Evolutionary conservation across 805 yeast genomes (phyloP).

Genomic region (Hanseniaspora nectarophila): DNA sequence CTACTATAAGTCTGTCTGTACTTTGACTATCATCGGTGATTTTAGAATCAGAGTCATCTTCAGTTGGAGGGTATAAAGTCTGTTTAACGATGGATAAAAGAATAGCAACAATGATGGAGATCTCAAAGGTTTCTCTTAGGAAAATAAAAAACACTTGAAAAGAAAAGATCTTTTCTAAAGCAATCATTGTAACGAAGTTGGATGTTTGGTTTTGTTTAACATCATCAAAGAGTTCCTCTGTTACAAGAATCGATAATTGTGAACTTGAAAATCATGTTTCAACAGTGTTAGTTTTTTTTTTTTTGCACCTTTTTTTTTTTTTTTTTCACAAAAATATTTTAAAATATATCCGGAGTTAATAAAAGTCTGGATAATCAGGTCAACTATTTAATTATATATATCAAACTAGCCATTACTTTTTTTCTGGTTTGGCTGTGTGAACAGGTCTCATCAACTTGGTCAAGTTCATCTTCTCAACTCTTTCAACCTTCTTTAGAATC

Average conservation of each 20-base stretch:
- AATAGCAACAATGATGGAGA: constrained; percentile 65
- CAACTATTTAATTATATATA: too few relatives aligned
- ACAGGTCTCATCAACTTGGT: constrained; percentile 2
- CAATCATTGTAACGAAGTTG: neutral
- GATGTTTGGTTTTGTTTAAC: neutral
- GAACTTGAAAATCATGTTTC: too few relatives aligned
- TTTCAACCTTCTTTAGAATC: constrained; percentile 47
- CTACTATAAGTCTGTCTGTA: neutral
- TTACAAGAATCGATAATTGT: too few relatives aligned
- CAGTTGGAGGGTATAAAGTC: constrained; percentile 32
- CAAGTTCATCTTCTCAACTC: constrained; percentile 56
- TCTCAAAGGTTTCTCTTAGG: constrained; percentile 61
- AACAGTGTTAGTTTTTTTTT: too few relatives aligned
- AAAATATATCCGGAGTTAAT: too few relatives aligned
- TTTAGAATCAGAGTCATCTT: constrained; percentile 14
- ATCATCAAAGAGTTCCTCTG: neutral
- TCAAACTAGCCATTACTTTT: neutral
- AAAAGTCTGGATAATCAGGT: too few relatives aligned
- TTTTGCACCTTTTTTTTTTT: neutral
- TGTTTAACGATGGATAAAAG: constrained; percentile 60
- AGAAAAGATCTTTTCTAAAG: constrained; percentile 40
- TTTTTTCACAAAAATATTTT: too few relatives aligned
- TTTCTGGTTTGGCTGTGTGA: neutral
- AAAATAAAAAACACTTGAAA: constrained; percentile 65
- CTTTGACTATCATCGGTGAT: neutral